A percentile compares a stretch with the other conserved stretches of the same genome.
These are phyloP conservation scores for Lasiodiplodia sp. DNA, from an alignment of 2,329 filamentous ascomycete genomes.

Conservation along the genomic window DNA sequence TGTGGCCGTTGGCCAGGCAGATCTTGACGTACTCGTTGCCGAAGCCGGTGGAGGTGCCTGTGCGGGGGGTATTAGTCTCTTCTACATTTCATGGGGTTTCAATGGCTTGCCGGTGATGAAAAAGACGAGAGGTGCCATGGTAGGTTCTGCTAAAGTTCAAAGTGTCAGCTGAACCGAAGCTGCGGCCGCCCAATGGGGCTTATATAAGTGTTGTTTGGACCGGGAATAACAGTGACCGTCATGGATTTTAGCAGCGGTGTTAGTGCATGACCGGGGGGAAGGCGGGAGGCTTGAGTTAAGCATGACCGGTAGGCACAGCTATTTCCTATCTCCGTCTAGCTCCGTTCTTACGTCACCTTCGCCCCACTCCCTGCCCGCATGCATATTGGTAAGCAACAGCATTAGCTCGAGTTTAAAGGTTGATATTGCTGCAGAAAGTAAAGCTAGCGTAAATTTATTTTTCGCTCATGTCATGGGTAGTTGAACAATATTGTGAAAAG, in stretches of 20 bases:
- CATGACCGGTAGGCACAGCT: not conserved
- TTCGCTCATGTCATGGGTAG: too few relatives aligned
- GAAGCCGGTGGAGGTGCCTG: conserved; percentile 56
- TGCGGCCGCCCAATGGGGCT: not conserved
- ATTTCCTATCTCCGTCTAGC: conserved; percentile 17
- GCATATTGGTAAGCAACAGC: not conserved
- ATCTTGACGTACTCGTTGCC: conserved; percentile 52
- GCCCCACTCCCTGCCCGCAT: not conserved
- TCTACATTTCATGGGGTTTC: not conserved
- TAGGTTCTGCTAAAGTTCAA: not conserved
- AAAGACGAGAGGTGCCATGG: conserved; percentile 54
- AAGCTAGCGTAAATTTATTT: too few relatives aligned
- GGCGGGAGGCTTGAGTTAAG: not conserved
- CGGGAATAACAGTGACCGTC: not conserved
- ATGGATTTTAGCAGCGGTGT: conserved; percentile 9
- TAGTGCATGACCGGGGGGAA: not conserved
- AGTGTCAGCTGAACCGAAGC: not conserved
- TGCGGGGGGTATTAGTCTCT: not conserved
- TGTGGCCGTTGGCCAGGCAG: conserved; percentile 42
- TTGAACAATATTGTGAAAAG: too few relatives aligned
- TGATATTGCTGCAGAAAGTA: too few relatives aligned
- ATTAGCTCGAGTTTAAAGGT: not conserved
- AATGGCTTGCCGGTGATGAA: conserved; percentile 42
- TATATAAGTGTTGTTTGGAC: not conserved
- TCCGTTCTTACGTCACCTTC: not conserved